Conservation (phyloP, 176 grass and related monocot species). For the Rhynchospora pubera region DNA sequence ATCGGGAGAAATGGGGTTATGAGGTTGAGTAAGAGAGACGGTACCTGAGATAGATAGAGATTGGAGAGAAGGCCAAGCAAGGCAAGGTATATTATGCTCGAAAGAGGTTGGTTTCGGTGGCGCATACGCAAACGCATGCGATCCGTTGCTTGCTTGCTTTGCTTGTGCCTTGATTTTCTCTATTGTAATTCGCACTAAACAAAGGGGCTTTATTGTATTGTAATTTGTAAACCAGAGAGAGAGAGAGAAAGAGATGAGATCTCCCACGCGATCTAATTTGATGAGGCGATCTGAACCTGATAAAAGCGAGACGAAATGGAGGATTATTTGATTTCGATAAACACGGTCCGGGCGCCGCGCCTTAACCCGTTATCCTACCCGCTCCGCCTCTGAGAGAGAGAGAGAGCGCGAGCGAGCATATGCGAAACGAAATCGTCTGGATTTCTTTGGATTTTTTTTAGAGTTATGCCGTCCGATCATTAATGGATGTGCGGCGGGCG, state of each 20-base stretch:
- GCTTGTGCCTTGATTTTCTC: too few relatives aligned
- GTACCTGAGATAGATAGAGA: not conserved
- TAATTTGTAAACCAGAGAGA: not conserved
- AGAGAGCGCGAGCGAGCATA: not conserved
- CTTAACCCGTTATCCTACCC: not conserved
- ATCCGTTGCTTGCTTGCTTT: not conserved
- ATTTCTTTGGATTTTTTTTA: too few relatives aligned
- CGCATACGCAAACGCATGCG: not conserved
- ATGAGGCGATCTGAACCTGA: not conserved
- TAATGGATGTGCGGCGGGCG: too few relatives aligned
- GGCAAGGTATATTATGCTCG: conserved; percentile 11
- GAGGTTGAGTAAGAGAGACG: conserved; percentile 1
- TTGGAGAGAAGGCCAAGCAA: conserved; percentile 7
- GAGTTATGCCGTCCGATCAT: too few relatives aligned
- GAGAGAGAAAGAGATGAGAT: not conserved
- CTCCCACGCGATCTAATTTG: too few relatives aligned
- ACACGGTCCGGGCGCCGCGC: not conserved
- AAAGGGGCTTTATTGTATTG: not conserved
- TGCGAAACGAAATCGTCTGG: too few relatives aligned
- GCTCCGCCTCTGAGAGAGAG: not conserved
- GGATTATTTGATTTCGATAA: not conserved
- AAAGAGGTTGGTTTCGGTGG: not conserved
- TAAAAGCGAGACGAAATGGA: not conserved
- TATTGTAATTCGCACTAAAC: conserved; percentile 12
- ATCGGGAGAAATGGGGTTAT: not conserved